Conservation (phyloP, 345 rosid genomes). For the Lepidium didymum region DNA sequence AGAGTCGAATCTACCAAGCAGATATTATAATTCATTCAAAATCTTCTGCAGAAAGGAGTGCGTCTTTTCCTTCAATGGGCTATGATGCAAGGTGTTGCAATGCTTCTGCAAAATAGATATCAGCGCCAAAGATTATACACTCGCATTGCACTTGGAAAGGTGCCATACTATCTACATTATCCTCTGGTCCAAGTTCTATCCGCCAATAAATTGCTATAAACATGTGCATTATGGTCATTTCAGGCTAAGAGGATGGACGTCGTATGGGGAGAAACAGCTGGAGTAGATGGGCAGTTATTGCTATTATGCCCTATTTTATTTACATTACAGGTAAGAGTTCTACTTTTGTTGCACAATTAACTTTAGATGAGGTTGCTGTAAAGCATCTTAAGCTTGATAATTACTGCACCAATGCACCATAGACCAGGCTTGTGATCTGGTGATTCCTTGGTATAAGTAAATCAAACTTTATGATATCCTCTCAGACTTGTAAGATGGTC, state of each 20-base stretch:
- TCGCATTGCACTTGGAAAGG: constrained; percentile 98
- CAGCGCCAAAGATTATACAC: constrained; percentile 99
- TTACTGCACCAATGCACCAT: not conserved
- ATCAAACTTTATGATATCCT: not conserved
- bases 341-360: not conserved
- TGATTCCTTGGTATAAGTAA: not conserved
- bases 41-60: constrained; percentile 75
- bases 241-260: constrained; percentile 99
- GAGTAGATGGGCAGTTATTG: constrained; percentile 93
- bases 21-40: not conserved
- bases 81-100: constrained; percentile 98
- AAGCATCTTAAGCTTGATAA: not conserved
- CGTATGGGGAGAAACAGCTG: constrained; percentile 99
- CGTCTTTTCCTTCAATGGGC: constrained; percentile 99
- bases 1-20: not conserved
- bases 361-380: not conserved
- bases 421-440: not conserved
- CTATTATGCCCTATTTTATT: constrained; percentile 86
- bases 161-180: constrained; percentile 15
- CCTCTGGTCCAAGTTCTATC: not conserved
- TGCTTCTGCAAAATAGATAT: constrained; percentile 97
- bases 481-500: not conserved
- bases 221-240: not conserved
- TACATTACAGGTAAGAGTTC: constrained; percentile 65
- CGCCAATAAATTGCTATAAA: not conserved